These are phyloP conservation scores for Melanogaster broomeanus DNA, from an alignment of 768 basidiomycete genomes.

Conservation along the genomic window DNA sequence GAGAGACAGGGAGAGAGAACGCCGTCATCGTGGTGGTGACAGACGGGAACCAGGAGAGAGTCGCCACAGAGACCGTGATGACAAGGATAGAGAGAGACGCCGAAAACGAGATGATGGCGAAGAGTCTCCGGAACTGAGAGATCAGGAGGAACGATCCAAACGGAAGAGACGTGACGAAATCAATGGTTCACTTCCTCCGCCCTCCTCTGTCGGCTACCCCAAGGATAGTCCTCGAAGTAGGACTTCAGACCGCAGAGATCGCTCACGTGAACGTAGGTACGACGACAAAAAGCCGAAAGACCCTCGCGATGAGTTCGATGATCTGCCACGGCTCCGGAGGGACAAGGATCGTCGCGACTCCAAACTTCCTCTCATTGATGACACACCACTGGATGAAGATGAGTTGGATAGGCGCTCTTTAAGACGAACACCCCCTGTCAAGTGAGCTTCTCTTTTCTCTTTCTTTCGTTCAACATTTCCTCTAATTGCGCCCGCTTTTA, in stretches of 20 bases:
- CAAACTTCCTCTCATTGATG: conserved; percentile 43
- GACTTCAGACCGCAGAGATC: conserved; percentile 45
- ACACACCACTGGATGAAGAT: conserved; percentile 36
- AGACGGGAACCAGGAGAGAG: conserved; percentile 54
- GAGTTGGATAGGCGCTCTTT: conserved; percentile 38
- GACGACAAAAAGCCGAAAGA: conserved; percentile 47
- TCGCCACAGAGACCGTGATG: conserved; percentile 53
- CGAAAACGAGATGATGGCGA: conserved; percentile 72
- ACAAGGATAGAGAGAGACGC: conserved; percentile 56
- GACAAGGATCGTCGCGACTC: conserved; percentile 46
- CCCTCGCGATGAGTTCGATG: conserved; percentile 65
- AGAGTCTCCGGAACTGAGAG: conserved; percentile 43
- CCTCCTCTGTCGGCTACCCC: conserved; percentile 34
- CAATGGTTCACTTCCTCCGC: conserved; percentile 43
- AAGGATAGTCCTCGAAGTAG: conserved; percentile 53
- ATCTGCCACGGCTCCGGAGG: conserved; percentile 44
- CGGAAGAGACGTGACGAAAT: conserved; percentile 63
- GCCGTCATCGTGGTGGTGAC: conserved; percentile 48
- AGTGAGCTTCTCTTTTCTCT: conserved; percentile 36
- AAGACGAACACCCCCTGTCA: conserved; percentile 39
- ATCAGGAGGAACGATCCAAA: conserved; percentile 61
- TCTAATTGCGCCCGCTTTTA: conserved; percentile 28
- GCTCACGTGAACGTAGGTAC: conserved; percentile 57
- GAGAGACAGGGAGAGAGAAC: conserved; percentile 36
- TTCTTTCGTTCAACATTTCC: conserved; percentile 3